A percentile compares a stretch with the other conserved stretches of the same genome.
Evolutionary conservation across 2,329 filamentous ascomycete genomes (phyloP).

Genomic region (Iodosphaeria phyllophila): DNA sequence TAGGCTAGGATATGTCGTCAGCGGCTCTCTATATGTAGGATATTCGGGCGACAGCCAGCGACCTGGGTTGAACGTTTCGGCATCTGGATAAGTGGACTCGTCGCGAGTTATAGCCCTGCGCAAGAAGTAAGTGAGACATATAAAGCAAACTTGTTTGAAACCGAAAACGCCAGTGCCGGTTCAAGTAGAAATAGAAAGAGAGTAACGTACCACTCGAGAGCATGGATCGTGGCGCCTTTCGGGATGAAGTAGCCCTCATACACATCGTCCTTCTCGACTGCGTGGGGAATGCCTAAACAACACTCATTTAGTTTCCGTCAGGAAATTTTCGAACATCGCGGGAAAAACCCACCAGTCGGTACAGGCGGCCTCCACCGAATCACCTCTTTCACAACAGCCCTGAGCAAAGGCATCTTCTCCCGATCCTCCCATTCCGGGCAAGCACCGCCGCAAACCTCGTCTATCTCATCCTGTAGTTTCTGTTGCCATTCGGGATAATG

Average conservation of each 20-base stretch:
- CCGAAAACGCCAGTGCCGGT: too few species aligned
- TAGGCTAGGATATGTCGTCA: constrained; percentile 18
- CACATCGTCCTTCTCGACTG: constrained; percentile 28
- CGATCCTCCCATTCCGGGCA: constrained; percentile 28
- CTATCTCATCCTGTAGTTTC: constrained; percentile 28
- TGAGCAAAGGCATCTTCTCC: constrained; percentile 23
- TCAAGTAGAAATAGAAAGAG: constrained; percentile 4
- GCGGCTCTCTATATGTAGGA: constrained; percentile 20
- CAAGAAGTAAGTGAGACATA: too few species aligned
- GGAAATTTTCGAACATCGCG: not conserved
- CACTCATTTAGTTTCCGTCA: not conserved
- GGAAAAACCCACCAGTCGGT: constrained; percentile 23
- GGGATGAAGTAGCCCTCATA: constrained; percentile 30
- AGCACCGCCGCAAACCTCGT: constrained; percentile 19
- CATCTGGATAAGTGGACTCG: constrained; percentile 17
- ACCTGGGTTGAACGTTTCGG: constrained; percentile 19
- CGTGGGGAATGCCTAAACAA: constrained; percentile 26
- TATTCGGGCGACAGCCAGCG: constrained; percentile 18
- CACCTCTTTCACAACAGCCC: constrained; percentile 30
- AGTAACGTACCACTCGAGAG: constrained; percentile 27
- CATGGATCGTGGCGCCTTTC: constrained; percentile 29
- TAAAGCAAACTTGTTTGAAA: too few species aligned
- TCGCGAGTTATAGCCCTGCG: constrained; percentile 27
- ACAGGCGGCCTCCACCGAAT: constrained; percentile 35
- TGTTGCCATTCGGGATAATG: constrained; percentile 19